Evolutionary conservation across 495 filamentous ascomycete genomes (phyloP).

Genomic region (Lindgomyces ingoldianus): DNA sequence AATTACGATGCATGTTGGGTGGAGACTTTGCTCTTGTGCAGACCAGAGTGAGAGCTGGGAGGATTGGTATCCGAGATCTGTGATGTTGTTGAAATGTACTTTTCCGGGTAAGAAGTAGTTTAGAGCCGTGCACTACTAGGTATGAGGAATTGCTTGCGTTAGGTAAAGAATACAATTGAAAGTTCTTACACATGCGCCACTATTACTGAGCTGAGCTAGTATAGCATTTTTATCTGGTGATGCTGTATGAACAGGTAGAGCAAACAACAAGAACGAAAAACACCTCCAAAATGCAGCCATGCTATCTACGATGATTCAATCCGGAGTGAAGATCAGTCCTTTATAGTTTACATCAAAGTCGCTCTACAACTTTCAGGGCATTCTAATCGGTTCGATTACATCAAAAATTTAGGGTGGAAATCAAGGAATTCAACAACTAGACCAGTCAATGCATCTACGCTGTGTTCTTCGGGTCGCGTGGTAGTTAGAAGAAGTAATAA

Average conservation of each 20-base stretch:
- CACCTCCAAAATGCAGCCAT: not conserved
- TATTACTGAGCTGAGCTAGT: constrained; percentile 7
- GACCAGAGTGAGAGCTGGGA: constrained; percentile 32
- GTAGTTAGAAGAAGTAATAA: too few relatives aligned
- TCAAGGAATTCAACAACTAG: too few relatives aligned
- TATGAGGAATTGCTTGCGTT: not conserved
- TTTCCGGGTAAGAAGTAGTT: constrained; percentile 29
- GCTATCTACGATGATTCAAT: not conserved
- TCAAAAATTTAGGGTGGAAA: too few relatives aligned
- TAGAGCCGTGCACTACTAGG: constrained; percentile 29
- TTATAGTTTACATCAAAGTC: too few relatives aligned
- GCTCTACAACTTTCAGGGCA: too few relatives aligned
- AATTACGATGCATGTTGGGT: constrained; percentile 36
- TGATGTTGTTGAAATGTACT: constrained; percentile 13
- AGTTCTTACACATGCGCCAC: constrained; percentile 23
- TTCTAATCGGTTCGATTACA: too few relatives aligned
- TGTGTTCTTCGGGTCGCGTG: too few relatives aligned
- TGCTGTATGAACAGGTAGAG: not conserved
- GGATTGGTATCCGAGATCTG: constrained; percentile 20
- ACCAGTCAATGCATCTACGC: too few relatives aligned
- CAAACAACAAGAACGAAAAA: not conserved
- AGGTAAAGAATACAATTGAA: not conserved
- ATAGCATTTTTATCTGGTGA: constrained; percentile 15
- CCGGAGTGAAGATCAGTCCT: not conserved
- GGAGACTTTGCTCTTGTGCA: constrained; percentile 27